A percentile compares a stretch with the other conserved stretches of the same genome.
These are phyloP conservation scores for Kalmanozyma brasiliensis DNA, from an alignment of 1,284 basidiomycete genomes.

Conservation along the genomic window DNA sequence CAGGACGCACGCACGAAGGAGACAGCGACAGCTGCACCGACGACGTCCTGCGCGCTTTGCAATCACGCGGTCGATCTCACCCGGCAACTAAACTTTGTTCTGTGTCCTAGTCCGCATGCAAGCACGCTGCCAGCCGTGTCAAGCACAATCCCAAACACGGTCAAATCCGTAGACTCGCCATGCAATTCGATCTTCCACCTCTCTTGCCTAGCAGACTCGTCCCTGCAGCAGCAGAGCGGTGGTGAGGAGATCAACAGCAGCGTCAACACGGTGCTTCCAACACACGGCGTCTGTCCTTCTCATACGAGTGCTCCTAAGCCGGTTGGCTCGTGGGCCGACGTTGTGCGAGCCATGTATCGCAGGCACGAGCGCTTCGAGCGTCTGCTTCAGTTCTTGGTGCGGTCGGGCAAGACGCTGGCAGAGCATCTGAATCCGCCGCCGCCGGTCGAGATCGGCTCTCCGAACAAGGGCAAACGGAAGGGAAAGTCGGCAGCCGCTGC, in stretches of 20 bases:
- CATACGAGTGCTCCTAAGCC: slow-evolving; percentile 1
- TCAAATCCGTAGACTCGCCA: background rate
- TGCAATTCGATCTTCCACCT: slow-evolving; percentile 77
- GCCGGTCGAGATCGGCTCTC: background rate
- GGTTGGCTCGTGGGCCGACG: slow-evolving; percentile 43
- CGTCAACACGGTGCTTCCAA: slow-evolving; percentile 39
- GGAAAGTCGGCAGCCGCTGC: background rate
- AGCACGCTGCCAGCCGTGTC: slow-evolving; percentile 4
- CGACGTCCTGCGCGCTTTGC: slow-evolving; percentile 24
- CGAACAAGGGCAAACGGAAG: slow-evolving; percentile 6
- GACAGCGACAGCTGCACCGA: slow-evolving; percentile 6
- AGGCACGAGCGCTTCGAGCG: slow-evolving; percentile 46
- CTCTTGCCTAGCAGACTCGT: slow-evolving; percentile 75
- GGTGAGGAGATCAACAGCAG: slow-evolving; percentile 7
- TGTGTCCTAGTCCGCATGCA: slow-evolving; percentile 22
- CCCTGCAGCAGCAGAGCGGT: slow-evolving; percentile 69
- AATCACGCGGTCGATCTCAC: slow-evolving; percentile 23
- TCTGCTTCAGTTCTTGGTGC: slow-evolving; percentile 18
- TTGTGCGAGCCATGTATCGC: slow-evolving; percentile 46
- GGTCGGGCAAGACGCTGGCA: slow-evolving; percentile 15
- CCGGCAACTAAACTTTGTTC: slow-evolving; percentile 25
- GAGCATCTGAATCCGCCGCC: slow-evolving; percentile 18
- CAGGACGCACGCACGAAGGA: slow-evolving; percentile 27
- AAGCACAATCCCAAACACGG: background rate
- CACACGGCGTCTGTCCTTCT: slow-evolving; percentile 43